Evolutionary conservation across 805 yeast species (phyloP).

Genomic region (Phaffomyces thermotolerans): DNA sequence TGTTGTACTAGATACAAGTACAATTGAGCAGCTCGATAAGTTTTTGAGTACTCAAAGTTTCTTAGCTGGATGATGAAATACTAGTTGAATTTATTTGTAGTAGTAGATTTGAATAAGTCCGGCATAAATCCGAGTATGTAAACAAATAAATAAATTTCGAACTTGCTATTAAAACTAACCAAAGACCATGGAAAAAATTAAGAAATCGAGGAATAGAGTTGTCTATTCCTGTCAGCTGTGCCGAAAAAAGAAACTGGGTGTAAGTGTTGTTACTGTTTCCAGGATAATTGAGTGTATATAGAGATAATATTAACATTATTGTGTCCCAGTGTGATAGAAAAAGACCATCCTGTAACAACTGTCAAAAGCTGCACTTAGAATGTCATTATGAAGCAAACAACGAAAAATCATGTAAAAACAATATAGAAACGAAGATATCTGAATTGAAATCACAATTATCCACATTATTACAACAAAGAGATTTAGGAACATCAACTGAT

Average conservation of each 20-base stretch:
- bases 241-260: conserved; percentile 3
- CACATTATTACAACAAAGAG: background rate
- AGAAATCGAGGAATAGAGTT: conserved; percentile 2
- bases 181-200: too few species aligned
- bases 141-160: too few species aligned
- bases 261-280: background rate
- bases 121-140: too few species aligned
- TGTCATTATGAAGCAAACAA: conserved; percentile 1
- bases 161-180: too few species aligned
- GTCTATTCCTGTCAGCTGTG: conserved; percentile 8
- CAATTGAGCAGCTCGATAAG: conserved; percentile 4
- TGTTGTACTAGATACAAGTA: background rate
- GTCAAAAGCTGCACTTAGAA: background rate
- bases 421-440: background rate
- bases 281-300: too few species aligned
- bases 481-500: background rate
- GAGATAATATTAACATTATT: background rate
- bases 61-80: background rate
- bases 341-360: conserved; percentile 4
- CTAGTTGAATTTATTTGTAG: too few species aligned
- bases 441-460: background rate
- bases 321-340: conserved; percentile 2
- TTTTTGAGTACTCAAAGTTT: conserved; percentile 3
- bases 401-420: background rate
- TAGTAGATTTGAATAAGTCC: too few species aligned